Percentiles rank a stretch among this genome's conserved stretches.
Evolutionary conservation across 805 yeast species (phyloP).

Genomic region (Sporopachydermia lactativora): DNA sequence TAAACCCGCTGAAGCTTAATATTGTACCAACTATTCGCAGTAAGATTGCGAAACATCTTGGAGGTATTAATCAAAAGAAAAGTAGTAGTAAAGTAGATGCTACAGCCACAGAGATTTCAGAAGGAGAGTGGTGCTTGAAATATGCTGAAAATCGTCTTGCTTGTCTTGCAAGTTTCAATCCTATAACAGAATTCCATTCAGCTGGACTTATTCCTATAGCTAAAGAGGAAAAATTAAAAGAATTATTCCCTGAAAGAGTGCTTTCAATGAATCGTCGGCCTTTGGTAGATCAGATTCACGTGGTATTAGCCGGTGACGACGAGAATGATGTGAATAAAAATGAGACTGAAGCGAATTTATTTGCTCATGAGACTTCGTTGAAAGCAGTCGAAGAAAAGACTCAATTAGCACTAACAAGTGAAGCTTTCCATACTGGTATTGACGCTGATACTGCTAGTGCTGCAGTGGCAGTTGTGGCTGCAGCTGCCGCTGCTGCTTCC

Average conservation of each 20-base stretch:
- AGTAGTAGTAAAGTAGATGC: background rate
- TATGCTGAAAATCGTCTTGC: background rate
- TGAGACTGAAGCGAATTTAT: background rate
- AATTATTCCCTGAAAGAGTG: constrained; percentile 1
- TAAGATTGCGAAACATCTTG: background rate
- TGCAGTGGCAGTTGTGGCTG: background rate
- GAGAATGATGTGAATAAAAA: background rate
- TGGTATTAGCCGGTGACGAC: background rate
- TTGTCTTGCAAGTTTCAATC: background rate
- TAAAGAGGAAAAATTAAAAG: constrained; percentile 1
- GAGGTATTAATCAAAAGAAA: background rate
- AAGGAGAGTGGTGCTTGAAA: background rate
- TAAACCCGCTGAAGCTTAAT: background rate
- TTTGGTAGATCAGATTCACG: background rate
- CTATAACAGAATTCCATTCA: background rate
- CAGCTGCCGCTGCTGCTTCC: background rate
- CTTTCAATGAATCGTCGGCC: background rate
- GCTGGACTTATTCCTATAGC: background rate
- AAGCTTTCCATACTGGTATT: background rate
- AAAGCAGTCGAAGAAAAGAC: constrained; percentile 1
- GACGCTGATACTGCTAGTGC: background rate
- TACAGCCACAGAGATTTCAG: background rate
- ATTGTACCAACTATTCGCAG: background rate
- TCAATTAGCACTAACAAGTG: background rate
- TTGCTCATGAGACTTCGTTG: background rate